Evolutionary conservation across 2,329 filamentous ascomycete species (phyloP).

Genomic region (Drechslera avenae): DNA sequence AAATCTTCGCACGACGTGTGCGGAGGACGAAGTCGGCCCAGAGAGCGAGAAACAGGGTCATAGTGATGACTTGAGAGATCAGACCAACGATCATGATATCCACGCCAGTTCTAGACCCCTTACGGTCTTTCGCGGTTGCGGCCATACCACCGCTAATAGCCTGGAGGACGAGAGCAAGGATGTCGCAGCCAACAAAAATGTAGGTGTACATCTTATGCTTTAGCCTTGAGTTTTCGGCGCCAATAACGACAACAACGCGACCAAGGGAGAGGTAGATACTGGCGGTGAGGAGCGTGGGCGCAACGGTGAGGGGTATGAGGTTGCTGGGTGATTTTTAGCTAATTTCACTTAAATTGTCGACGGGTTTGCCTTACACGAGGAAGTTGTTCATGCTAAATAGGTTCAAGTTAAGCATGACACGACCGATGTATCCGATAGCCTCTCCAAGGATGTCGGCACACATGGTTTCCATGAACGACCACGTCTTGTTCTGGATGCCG

Average conservation of each 20-base stretch:
- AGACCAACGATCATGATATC: constrained; percentile 63
- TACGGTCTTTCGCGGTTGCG: constrained; percentile 52
- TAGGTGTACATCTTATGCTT: constrained; percentile 55
- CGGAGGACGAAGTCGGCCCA: constrained; percentile 45
- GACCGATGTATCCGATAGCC: constrained; percentile 60
- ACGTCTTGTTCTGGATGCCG: constrained; percentile 58
- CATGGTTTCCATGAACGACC: constrained; percentile 57
- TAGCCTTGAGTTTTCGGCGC: constrained; percentile 38
- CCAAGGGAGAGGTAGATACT: constrained; percentile 61
- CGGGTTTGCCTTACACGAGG: constrained; percentile 51
- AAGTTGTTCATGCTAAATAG: constrained; percentile 58
- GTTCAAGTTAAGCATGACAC: constrained; percentile 58
- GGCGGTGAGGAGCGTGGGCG: constrained; percentile 59
- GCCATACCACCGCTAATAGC: constrained; percentile 62
- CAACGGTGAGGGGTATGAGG: constrained; percentile 61
- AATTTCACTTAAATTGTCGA: not conserved
- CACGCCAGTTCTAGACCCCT: constrained; percentile 53
- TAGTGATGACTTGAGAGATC: constrained; percentile 59
- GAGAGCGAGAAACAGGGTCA: constrained; percentile 54
- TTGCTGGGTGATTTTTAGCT: constrained; percentile 47
- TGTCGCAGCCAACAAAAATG: constrained; percentile 62
- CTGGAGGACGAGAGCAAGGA: constrained; percentile 63
- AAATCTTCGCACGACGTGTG: constrained; percentile 20
- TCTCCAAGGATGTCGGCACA: constrained; percentile 56
- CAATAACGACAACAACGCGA: constrained; percentile 59